A percentile compares a stretch with the other conserved stretches of the same genome.
Evolutionary conservation across 73 alveolate species (phyloP).

Genomic region (Breviolum minutum): DNA sequence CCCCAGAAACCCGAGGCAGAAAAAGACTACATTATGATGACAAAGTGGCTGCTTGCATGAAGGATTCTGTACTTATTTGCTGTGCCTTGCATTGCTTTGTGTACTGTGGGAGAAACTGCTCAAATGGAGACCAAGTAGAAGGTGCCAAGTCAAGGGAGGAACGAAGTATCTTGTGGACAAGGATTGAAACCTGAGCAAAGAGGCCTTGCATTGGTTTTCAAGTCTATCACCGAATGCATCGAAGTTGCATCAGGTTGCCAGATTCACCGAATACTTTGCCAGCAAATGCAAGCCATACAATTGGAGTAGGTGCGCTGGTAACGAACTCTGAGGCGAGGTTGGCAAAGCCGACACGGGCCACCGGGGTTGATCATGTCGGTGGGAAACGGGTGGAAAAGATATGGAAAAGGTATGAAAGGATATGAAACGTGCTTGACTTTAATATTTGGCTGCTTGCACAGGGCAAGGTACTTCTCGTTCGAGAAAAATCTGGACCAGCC

Average conservation of each 20-base stretch:
- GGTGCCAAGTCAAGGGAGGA: too few species aligned
- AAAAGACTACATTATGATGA: slow-evolving; percentile 48
- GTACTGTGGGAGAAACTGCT: too few species aligned
- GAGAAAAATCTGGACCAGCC: slow-evolving; percentile 59
- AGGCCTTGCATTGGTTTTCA: not conserved
- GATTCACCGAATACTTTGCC: slow-evolving; percentile 44
- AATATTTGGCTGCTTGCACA: not conserved
- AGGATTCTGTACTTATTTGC: not conserved
- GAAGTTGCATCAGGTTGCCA: not conserved
- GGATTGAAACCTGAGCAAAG: not conserved
- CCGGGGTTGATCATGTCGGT: too few species aligned
- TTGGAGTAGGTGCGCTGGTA: slow-evolving; percentile 75
- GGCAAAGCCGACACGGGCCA: not conserved
- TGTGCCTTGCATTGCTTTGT: too few species aligned
- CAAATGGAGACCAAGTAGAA: too few species aligned
- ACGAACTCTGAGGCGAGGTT: slow-evolving; percentile 29
- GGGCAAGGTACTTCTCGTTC: slow-evolving; percentile 56
- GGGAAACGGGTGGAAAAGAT: not conserved
- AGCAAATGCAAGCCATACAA: slow-evolving; percentile 58
- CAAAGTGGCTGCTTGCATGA: slow-evolving; percentile 48
- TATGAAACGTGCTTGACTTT: not conserved
- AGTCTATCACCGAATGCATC: not conserved
- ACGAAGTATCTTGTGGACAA: not conserved
- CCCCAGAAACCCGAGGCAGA: not conserved
- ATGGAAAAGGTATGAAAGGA: not conserved